A percentile compares a stretch with the other conserved stretches of the same genome.
Evolutionary conservation across 1,284 basidiomycete species (phyloP).

Genomic region (Rhodotorula sp.): DNA sequence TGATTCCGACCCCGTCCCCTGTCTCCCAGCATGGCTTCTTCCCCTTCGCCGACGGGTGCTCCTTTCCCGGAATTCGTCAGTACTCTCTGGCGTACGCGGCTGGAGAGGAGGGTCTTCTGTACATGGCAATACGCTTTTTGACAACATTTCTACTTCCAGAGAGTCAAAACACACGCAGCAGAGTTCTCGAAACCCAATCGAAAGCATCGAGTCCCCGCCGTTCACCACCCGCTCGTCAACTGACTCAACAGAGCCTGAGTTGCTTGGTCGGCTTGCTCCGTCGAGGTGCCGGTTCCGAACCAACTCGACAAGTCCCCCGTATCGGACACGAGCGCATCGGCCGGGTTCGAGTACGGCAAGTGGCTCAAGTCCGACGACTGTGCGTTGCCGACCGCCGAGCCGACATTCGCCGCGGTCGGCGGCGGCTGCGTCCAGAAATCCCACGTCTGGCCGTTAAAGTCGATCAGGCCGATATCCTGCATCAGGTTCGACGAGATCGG

Average conservation of each 20-base stretch:
- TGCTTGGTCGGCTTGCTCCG: conserved; percentile 8
- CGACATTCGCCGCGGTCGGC: background rate
- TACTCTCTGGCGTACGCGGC: too few species aligned
- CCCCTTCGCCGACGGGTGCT: background rate
- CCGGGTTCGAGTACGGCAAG: background rate
- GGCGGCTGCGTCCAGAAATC: conserved; percentile 20
- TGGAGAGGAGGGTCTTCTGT: too few species aligned
- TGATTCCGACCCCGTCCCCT: background rate
- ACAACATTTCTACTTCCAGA: too few species aligned
- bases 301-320: conserved; percentile 9
- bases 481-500: background rate
- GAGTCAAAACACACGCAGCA: too few species aligned
- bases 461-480: conserved; percentile 21
- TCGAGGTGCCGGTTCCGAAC: conserved; percentile 4
- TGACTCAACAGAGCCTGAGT: conserved; percentile 20
- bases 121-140: too few species aligned
- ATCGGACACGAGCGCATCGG: background rate
- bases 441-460: conserved; percentile 6
- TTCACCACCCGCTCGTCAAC: conserved; percentile 24
- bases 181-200: background rate
- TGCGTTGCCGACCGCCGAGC: background rate
- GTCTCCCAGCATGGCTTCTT: background rate
- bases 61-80: too few species aligned
- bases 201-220: background rate
- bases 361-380: background rate